Percentiles rank a stretch among this genome's conserved stretches.
phyloP scores from a whole-genome alignment of 2,329 filamentous ascomycete genomes.

The Fusarium zealandicum region DNA sequence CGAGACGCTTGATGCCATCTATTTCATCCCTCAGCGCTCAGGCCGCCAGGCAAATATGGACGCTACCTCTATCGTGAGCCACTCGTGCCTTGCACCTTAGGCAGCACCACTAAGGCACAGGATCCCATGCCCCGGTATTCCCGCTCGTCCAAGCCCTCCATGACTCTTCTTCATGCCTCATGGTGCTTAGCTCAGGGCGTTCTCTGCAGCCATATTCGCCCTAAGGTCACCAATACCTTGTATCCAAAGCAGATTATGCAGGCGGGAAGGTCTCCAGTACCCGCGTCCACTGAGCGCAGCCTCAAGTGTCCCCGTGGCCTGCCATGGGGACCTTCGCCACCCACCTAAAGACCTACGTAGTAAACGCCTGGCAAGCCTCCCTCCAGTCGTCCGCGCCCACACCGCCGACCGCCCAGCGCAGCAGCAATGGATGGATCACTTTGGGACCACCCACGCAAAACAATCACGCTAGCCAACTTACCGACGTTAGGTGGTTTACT shows the following conservation, averaged over 20 bases:
- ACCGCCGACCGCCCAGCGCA: constrained; percentile 10
- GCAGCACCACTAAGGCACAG: neutral
- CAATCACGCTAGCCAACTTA: constrained; percentile 17
- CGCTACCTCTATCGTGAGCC: neutral
- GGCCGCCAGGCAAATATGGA: constrained; percentile 12
- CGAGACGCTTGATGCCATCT: neutral
- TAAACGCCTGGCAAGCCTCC: constrained; percentile 4
- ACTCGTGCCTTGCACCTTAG: constrained; percentile 10
- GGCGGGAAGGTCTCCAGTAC: constrained; percentile 11
- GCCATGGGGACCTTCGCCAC: constrained; percentile 23
- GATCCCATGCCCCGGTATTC: neutral
- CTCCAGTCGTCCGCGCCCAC: constrained; percentile 21
- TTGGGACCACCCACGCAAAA: constrained; percentile 5
- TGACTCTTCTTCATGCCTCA: constrained; percentile 8
- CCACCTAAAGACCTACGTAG: constrained; percentile 2
- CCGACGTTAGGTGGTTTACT: constrained; percentile 8
- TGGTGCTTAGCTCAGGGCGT: constrained; percentile 14
- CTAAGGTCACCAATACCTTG: constrained; percentile 10
- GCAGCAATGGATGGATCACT: neutral
- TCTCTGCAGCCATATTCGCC: constrained; percentile 6
- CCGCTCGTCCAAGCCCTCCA: neutral
- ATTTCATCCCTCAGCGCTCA: constrained; percentile 11
- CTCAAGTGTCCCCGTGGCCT: constrained; percentile 8
- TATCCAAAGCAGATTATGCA: constrained; percentile 6
- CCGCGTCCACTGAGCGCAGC: constrained; percentile 4